Base-by-base conservation (phyloP, 805 yeast species). In the Torulaspora maleeae region DNA sequence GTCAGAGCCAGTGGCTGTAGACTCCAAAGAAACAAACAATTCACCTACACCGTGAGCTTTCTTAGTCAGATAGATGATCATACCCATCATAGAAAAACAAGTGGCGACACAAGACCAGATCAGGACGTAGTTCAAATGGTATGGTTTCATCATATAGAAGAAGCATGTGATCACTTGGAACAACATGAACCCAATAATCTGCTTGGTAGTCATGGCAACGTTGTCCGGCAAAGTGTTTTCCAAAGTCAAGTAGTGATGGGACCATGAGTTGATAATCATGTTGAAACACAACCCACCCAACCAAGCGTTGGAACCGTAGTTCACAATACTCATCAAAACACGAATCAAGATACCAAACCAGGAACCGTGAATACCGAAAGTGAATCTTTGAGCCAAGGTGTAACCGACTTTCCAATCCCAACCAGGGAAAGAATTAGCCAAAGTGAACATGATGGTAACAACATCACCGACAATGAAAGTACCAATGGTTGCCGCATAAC, bases 401-500 rank as follows among this genome's bases (percentile, higher is more conserved):
- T 64, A 74, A 8, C 78, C 78, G 35, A 74, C 69, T 56, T 75
- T 79, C 65, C 72, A 76, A 38, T 74, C 70, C 13, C 62, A 56
- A 36, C 82, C 82, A 0, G 75, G 77, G 41, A 64, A 68, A 15
- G 77, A 71, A 54, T 75, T 75, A 10, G 74, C 67, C 30, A 73
- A 52, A 12, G 80, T 73, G 45, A 71, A 68, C 4, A 64, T 13
- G 34, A 72, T 61, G 12, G 77, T 73, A 12, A 77, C 49, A 4
- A 71, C 51, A 56, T 76, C 77, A 27, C 76, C 80, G n/a, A 77
- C 50, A 27, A 72, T 65, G 37, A 68, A 68, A 16, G 71, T 67
- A 8, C 75, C 73, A 56, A 77, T 69, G 6, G 75, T 67, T 40
- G 75, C 73, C 4, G 71, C 65, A 36, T 75, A 73, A 32, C 70